Conservation (phyloP, 2,329 filamentous ascomycete species). For the Ceratocystiopsis minuta region DNA sequence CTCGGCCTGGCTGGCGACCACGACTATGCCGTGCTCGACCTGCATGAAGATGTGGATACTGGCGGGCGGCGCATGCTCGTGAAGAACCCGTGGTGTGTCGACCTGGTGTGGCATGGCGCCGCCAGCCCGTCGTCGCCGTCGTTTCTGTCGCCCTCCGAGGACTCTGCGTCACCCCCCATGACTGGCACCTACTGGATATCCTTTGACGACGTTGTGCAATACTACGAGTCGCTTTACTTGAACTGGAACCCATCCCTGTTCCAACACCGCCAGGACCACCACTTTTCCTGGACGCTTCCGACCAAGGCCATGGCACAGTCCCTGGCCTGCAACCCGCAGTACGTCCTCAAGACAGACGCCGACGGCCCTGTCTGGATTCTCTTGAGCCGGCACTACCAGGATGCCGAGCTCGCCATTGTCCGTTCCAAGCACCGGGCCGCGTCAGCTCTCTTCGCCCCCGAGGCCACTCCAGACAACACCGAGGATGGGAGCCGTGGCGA, state of each 20-base stretch:
- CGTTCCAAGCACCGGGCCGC: constrained; percentile 19
- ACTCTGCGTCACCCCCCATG: constrained; percentile 15
- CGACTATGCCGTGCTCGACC: constrained; percentile 78
- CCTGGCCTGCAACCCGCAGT: constrained; percentile 51
- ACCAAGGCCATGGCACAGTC: constrained; percentile 30
- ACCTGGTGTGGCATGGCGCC: constrained; percentile 49
- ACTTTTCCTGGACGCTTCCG: constrained; percentile 64
- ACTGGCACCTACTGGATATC: constrained; percentile 90
- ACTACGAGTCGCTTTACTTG: constrained; percentile 90
- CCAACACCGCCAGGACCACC: constrained; percentile 63
- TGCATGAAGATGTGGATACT: constrained; percentile 39
- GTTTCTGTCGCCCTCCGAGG: no score
- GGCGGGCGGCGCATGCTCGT: constrained; percentile 55
- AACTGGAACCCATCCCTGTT: constrained; percentile 94
- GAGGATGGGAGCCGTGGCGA: no score
- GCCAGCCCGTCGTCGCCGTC: not conserved
- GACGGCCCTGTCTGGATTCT: constrained; percentile 64
- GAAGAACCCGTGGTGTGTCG: constrained; percentile 92
- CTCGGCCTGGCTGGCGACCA: constrained; percentile 78
- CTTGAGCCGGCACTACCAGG: constrained; percentile 70
- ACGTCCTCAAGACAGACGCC: constrained; percentile 41
- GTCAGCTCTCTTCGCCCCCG: not conserved
- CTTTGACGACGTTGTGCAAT: constrained; percentile 68
- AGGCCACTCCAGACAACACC: not conserved
- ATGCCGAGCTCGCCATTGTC: constrained; percentile 40